These are phyloP conservation scores for Epichloe festucae DNA, from an alignment of 2,329 filamentous ascomycete species.

Conservation along the genomic window DNA sequence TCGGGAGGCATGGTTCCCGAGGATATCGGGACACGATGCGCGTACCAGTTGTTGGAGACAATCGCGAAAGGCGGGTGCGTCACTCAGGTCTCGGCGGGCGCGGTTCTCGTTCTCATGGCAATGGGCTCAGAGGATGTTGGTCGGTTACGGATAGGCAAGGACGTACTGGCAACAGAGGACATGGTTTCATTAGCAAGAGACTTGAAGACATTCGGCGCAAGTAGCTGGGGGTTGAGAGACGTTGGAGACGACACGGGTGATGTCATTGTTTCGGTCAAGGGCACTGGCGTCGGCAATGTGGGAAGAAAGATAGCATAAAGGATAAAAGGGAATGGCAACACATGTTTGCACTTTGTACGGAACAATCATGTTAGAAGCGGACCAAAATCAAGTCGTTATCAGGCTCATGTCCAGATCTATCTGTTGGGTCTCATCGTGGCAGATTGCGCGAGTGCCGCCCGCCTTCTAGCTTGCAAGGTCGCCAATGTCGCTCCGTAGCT, in stretches of 20 bases:
- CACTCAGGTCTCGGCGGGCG: slow-evolving; percentile 55
- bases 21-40: slow-evolving; percentile 78
- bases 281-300: slow-evolving; percentile 85
- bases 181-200: slow-evolving; percentile 73
- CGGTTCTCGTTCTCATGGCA: slow-evolving; percentile 80
- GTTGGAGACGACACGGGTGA: slow-evolving; percentile 54
- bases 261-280: slow-evolving; percentile 82
- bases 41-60: slow-evolving; percentile 76
- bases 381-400: neutral
- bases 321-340: neutral
- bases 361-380: neutral
- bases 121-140: slow-evolving; percentile 98
- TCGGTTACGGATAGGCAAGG: slow-evolving; percentile 65
- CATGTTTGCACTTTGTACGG: neutral
- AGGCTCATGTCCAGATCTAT: slow-evolving; percentile 6
- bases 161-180: slow-evolving; percentile 70
- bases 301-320: slow-evolving; percentile 67
- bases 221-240: slow-evolving; percentile 80
- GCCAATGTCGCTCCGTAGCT: slow-evolving; percentile 41
- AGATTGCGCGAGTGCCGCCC: slow-evolving; percentile 21
- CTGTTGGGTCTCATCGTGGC: slow-evolving; percentile 7
- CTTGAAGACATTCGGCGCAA: slow-evolving; percentile 75
- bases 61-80: slow-evolving; percentile 76
- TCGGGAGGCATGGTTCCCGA: slow-evolving; percentile 75
- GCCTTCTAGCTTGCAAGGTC: slow-evolving; percentile 32